Conservation (phyloP, 441 rosid species). For the Flueggea neowawraea region DNA sequence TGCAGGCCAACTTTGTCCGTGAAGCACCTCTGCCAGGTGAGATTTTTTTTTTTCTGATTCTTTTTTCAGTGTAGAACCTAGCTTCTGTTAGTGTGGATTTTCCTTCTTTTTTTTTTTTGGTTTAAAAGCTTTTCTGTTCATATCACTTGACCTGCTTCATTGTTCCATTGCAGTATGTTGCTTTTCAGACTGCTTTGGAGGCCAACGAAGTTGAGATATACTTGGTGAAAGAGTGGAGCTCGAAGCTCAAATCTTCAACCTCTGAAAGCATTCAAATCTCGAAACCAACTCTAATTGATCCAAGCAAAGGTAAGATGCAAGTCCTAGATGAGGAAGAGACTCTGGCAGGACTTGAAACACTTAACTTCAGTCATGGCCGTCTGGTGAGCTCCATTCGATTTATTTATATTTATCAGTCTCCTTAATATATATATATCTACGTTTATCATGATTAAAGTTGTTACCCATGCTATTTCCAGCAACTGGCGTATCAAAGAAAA, state of each 20-base stretch:
- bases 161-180: conserved; percentile 42
- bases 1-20: conserved; percentile 50
- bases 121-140: neutral
- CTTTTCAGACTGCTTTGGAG: conserved; percentile 44
- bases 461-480: conserved; percentile 16
- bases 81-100: conserved; percentile 5
- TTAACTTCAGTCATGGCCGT: conserved; percentile 27
- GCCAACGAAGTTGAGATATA: conserved; percentile 49
- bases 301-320: conserved; percentile 36
- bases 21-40: conserved; percentile 50
- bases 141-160: neutral
- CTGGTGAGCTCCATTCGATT: conserved; percentile 27
- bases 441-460: no score
- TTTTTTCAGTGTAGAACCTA: conserved; percentile 3
- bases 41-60: conserved; percentile 8
- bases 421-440: no score
- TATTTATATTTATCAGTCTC: no score
- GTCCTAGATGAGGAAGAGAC: conserved; percentile 43
- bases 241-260: conserved; percentile 22
- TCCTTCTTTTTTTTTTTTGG: neutral
- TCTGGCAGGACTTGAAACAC: conserved; percentile 32
- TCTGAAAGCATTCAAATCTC: conserved; percentile 5
- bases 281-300: conserved; percentile 22
- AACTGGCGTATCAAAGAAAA: conserved; percentile 39
- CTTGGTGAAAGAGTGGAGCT: conserved; percentile 36